Base-by-base conservation (phyloP, 306 rosid genomes). In the Glycine tomentella region DNA sequence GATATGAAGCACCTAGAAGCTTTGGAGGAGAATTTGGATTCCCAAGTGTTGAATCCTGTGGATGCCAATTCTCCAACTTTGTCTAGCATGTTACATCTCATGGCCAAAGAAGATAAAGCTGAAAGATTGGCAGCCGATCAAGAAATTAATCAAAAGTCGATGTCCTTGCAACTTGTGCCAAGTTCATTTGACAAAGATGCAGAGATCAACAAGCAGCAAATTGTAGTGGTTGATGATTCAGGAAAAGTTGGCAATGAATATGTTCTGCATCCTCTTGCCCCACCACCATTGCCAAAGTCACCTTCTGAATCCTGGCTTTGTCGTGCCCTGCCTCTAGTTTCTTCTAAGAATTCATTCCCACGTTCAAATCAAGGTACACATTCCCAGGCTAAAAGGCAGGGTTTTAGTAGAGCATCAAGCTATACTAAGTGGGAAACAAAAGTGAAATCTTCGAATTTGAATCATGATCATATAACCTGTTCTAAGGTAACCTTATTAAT, bases 281-380 rank as follows among this genome's bases (percentile, higher is more conserved):
- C 96, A 15, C n/a, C n/a, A n/a, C 94, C 97, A 33, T 75, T 93
- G 82, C 99, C 97, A 44, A 93, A 87, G 84, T 93, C 99, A 40
- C 99, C 99, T 66, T 87, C 98, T 0, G 94, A 96, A 78, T 96
- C 99, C 13, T 96, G 98, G 99, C 98, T 96, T 53, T 88, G 93
- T 87, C 93, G 86, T 25, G 86, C 97, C 5, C 85, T 93, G 67
- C 91, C 99, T 76, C 89, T 93, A 70, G 72, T 89, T 80, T 84
- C 96, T 72, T 51, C 85, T 2, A 79, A 86, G 80, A 92, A 82
- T 45, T 65, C 88, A 16, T 77, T 78, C 9, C 75, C 76, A 8
- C 79, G 62, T 76, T 71, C 56, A 4, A 81, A 81, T 76, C 83
- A 62, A 64, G 82, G 81, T 67, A 65, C 45, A 72, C 78, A 59